These are phyloP conservation scores for Sporothrix globosa DNA, from an alignment of 2,329 filamentous ascomycete species.

Conservation along the genomic window DNA sequence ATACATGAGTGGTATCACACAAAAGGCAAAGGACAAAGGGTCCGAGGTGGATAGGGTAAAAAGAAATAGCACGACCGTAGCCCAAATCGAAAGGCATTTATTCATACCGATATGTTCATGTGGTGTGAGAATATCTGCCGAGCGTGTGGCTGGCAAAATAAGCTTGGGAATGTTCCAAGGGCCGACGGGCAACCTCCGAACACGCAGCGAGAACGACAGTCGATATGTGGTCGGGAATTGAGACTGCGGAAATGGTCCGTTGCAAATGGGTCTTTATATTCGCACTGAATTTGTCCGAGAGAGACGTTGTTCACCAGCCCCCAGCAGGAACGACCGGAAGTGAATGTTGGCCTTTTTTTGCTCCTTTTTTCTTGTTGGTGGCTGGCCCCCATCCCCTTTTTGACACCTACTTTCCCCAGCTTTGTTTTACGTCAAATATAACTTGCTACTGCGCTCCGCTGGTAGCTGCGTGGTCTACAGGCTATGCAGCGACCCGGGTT, in stretches of 20 bases:
- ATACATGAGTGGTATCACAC: slow-evolving; percentile 3
- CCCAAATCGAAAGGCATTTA: not conserved
- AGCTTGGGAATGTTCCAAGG: not conserved
- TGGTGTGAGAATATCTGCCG: too few species aligned
- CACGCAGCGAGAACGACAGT: slow-evolving; percentile 16
- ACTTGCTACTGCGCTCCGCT: slow-evolving; percentile 7
- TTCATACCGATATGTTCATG: too few species aligned
- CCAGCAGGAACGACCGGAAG: slow-evolving; percentile 8
- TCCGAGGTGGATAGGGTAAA: slow-evolving; percentile 13
- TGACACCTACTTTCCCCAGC: not conserved
- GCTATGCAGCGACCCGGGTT: slow-evolving; percentile 25
- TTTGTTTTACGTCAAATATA: not conserved
- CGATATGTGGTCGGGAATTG: not conserved
- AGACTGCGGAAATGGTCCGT: slow-evolving; percentile 21
- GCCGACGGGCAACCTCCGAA: slow-evolving; percentile 13
- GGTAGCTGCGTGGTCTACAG: slow-evolving; percentile 14
- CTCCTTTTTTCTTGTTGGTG: not conserved
- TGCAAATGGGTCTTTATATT: not conserved
- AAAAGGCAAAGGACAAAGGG: not conserved
- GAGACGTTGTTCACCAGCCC: not conserved
- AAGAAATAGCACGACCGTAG: slow-evolving; percentile 11
- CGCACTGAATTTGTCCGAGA: not conserved
- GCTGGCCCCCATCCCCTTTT: not conserved
- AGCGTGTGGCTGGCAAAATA: slow-evolving; percentile 19
- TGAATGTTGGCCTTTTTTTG: not conserved